Evolutionary conservation across 106 monocot genomes (phyloP).

Genomic region (Narthecium ossifragum): DNA sequence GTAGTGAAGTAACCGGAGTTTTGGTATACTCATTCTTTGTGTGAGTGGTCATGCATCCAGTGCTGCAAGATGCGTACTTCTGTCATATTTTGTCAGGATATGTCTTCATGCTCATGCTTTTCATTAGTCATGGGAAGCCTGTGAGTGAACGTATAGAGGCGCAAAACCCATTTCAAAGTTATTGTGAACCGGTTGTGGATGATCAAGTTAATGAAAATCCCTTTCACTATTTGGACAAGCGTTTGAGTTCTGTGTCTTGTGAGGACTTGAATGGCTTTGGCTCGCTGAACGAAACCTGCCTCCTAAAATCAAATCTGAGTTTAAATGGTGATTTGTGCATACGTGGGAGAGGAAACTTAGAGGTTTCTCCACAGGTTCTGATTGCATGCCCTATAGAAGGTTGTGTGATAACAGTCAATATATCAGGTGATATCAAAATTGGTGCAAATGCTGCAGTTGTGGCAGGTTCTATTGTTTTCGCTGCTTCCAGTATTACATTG

Average conservation of each 20-base stretch:
- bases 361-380: conserved; percentile 42
- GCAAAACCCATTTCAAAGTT: background rate
- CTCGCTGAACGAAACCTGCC: conserved; percentile 59
- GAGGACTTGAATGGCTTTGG: conserved; percentile 80
- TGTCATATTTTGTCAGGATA: conserved; percentile 10
- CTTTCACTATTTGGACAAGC: conserved; percentile 7
- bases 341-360: conserved; percentile 60
- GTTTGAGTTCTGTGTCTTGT: conserved; percentile 45
- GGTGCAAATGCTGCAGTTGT: conserved; percentile 42
- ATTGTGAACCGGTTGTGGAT: conserved; percentile 6
- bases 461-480: conserved; percentile 65
- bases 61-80: conserved; percentile 11
- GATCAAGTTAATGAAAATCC: conserved; percentile 4
- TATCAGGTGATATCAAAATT: conserved; percentile 58
- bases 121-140: conserved; percentile 7
- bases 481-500: conserved; percentile 43
- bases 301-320: conserved; percentile 39
- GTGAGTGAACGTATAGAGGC: conserved; percentile 1
- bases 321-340: conserved; percentile 50
- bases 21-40: conserved; percentile 10
- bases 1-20: conserved; percentile 2
- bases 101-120: conserved; percentile 27
- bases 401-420: conserved; percentile 55
- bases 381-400: conserved; percentile 61
- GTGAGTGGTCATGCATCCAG: conserved; percentile 45